Evolutionary conservation across 1,284 basidiomycete genomes (phyloP), one percentile per base, ranked within the genome.

Genomic region (Phaffia rhodozyma): DNA sequence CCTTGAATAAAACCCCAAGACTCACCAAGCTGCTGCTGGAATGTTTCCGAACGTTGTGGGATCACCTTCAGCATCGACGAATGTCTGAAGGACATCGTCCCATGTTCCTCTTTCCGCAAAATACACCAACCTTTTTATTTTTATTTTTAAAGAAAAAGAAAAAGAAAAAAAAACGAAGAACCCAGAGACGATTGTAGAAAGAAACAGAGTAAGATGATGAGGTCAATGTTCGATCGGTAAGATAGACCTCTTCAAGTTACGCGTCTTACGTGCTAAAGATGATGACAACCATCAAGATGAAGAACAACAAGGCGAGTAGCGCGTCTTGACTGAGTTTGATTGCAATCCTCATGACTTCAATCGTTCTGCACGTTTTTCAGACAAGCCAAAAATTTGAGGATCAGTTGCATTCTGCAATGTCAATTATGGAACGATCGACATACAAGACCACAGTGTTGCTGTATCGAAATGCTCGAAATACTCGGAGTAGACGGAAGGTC

Each of bases 301-400:
- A 92, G 75, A 92, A 93, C 2, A 83, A 82, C 49, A 93, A 83
- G 0, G 90, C 89, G 9, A 90, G 80, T 0, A 93, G 79, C 0
- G 89, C 89, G 69, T 93, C 87, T 71, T 89, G 86, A 0, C 88
- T 91, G 66, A 87, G 79, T 61, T 85, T 81, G 51, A 91, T 85
- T n/a, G 88, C 85, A 47, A 92, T 81, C 72, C 86, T 90, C 89
- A 92, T 92, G 69, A 92, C 89, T 78, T 92, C 89, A 65, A 92
- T 92, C 0, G 90, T 92, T 61, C 85, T 87, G 67, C 25, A 50
- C 18, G 38, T 43, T 43, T 16, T 7, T 34, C 13, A 43, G 7
- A 16, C 67, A 61, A 30, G 20, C 38, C 18, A 21, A 50, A 43
- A 51, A 23, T 13, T 20, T 23, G 34, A 34, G 9, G 23, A 34